Base-by-base conservation (phyloP, 371 early-diverging fungal genomes). In the Mortierella sp. region DNA sequence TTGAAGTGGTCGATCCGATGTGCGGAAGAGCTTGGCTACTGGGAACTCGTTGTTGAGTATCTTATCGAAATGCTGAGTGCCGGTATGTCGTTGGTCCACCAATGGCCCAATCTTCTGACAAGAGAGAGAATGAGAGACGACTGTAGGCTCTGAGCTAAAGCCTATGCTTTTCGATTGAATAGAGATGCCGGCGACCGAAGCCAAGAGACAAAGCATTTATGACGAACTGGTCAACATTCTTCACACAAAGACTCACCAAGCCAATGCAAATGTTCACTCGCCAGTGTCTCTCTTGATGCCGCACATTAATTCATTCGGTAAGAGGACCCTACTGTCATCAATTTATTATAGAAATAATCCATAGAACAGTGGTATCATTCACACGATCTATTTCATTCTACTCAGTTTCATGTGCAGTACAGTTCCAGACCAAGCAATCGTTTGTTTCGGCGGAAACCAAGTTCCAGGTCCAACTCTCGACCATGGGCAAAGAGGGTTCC, bases 1-100 rank as follows among this genome's bases (percentile, higher is more conserved):
- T 69, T 94, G 45, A 77, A 85, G 53, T 87, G 88, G 84, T 91
- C 90, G 0, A 68, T 91, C 9, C 85, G 85, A 7, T 95, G 96
- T 74, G 95, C 94, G 16, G 88, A 88, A 66, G 88, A 90, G 57
- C 75, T 93, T 11, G 88, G 85, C 0, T 81, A 82, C 9, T 88
- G 89, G 87, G 89, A 90, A 19, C 82, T 80, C 29, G 90, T 88
- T 0, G 77, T 93, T 1, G 93, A 92, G 65, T 89, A 88, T 26
- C 75, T 93, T 37, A 80, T 96, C 19, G 96, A 96, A 71, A 80
- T 95, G 23, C 58, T 88, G 60, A 79, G 80, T 37, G 67, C 80
- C 52, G 80, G 80, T 73, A 75, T 86, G 82, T 80, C 86, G n/a
- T 16, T 87, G 37, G 37, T 9, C 9, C 9, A 9, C 9, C 3